Evolutionary conservation across 176 grass and related monocot genomes (phyloP).

Genomic region (Lolium rigidum): DNA sequence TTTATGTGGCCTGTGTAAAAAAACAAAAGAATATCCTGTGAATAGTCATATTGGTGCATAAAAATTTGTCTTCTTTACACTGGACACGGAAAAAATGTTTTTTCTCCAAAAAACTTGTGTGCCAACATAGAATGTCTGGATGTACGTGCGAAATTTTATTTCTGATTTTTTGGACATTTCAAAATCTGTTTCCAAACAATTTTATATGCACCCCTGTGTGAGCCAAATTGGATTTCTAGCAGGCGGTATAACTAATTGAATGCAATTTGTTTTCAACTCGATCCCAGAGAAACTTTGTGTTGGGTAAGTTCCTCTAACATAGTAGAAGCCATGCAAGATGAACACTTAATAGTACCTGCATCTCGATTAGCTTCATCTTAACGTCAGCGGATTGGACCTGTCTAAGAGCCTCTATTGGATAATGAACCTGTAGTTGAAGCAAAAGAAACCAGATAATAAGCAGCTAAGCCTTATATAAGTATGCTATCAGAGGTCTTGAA

Average conservation of each 20-base stretch:
- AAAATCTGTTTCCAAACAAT: no score
- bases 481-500: neutral
- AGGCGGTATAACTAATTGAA: conserved; percentile 10
- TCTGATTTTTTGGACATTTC: no score
- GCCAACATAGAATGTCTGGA: no score
- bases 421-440: conserved; percentile 69
- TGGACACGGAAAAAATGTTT: no score
- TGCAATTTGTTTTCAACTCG: neutral
- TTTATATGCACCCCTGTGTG: no score
- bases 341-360: conserved; percentile 56
- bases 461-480: conserved; percentile 28
- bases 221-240: no score
- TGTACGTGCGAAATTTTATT: no score
- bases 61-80: no score
- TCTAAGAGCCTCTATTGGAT: conserved; percentile 87
- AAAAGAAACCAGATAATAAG: conserved; percentile 35
- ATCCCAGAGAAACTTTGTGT: neutral
- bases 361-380: conserved; percentile 75
- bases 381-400: conserved; percentile 56
- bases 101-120: no score
- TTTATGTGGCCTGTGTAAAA: no score
- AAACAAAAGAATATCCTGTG: no score
- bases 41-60: no score
- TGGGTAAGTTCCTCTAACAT: neutral
- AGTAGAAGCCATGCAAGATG: conserved; percentile 25